Conservation (phyloP, 2,329 filamentous ascomycete genomes). For the Trichoderma sp. region DNA sequence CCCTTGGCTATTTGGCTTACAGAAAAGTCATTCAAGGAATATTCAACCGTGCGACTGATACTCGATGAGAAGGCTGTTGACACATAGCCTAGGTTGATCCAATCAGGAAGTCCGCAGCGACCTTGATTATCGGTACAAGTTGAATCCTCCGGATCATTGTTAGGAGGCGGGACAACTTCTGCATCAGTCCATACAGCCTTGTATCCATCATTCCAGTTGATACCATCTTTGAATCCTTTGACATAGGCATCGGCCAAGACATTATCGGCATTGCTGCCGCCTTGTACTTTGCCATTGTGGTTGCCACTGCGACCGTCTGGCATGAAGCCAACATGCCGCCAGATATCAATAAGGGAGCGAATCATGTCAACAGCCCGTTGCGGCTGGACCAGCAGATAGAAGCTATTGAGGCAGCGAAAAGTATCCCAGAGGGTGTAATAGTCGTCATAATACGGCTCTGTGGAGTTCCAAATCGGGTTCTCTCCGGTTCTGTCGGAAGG, state of each 20-base stretch:
- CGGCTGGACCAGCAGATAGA: slow-evolving; percentile 21
- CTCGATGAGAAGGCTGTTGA: slow-evolving; percentile 54
- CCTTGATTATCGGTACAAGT: slow-evolving; percentile 56
- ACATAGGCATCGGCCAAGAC: slow-evolving; percentile 62
- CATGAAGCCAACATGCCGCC: slow-evolving; percentile 55
- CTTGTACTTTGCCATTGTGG: slow-evolving; percentile 59
- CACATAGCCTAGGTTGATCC: slow-evolving; percentile 59
- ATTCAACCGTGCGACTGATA: slow-evolving; percentile 58
- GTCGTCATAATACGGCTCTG: slow-evolving; percentile 61
- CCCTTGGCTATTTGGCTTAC: slow-evolving; percentile 41
- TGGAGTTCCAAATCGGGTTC: slow-evolving; percentile 56
- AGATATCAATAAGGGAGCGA: slow-evolving; percentile 59
- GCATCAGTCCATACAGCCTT: slow-evolving; percentile 58
- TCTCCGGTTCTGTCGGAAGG: slow-evolving; percentile 62
- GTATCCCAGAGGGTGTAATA: slow-evolving; percentile 60
- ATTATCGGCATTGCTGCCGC: slow-evolving; percentile 62
- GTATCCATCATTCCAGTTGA: slow-evolving; percentile 59
- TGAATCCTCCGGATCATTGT: slow-evolving; percentile 50
- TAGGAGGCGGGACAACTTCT: slow-evolving; percentile 54
- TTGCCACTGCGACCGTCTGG: slow-evolving; percentile 58
- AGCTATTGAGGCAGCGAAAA: slow-evolving; percentile 48
- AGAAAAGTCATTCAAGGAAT: slow-evolving; percentile 60
- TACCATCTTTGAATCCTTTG: slow-evolving; percentile 47
- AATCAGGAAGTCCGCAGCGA: slow-evolving; percentile 60
- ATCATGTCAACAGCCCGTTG: slow-evolving; percentile 33